phyloP scores from a whole-genome alignment of 108 stramenopile species.

The Pseudonitzschia multistriata region DNA sequence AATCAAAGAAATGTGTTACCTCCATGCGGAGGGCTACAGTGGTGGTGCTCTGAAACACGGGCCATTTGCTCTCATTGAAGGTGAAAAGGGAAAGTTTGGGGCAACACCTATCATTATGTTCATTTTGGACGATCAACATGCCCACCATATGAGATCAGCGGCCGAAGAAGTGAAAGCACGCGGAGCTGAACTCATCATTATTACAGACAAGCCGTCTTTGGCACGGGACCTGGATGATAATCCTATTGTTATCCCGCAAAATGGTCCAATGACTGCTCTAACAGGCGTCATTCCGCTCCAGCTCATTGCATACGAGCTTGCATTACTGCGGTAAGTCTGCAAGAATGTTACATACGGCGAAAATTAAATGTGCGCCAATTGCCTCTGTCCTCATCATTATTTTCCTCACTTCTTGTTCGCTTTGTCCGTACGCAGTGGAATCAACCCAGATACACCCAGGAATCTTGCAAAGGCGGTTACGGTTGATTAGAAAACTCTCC shows the following conservation, averaged over 20 bases:
- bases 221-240: slow-evolving; percentile 84
- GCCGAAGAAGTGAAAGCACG: slow-evolving; percentile 96
- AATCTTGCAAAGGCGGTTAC: slow-evolving; percentile 99
- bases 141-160: slow-evolving; percentile 91
- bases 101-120: slow-evolving; percentile 99
- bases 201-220: slow-evolving; percentile 86
- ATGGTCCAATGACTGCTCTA: slow-evolving; percentile 95
- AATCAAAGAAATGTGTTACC: slow-evolving; percentile 99
- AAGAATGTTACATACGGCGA: not conserved
- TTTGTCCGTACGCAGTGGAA: slow-evolving; percentile 56
- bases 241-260: slow-evolving; percentile 94
- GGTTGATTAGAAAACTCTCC: slow-evolving; percentile 82
- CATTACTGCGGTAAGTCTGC: slow-evolving; percentile 78
- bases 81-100: slow-evolving; percentile 88
- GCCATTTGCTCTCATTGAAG: slow-evolving; percentile 95
- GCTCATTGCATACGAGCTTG: slow-evolving; percentile 97
- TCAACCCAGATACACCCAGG: slow-evolving; percentile 97
- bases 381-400: not conserved
- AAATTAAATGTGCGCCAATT: not conserved
- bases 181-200: slow-evolving; percentile 94
- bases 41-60: slow-evolving; percentile 99
- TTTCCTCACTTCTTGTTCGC: not conserved
- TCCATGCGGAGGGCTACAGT: slow-evolving; percentile 98
- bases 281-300: slow-evolving; percentile 94
- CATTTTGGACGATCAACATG: slow-evolving; percentile 97